Conservation (phyloP, 2,329 filamentous ascomycete species). For the Talaromyces sp. region DNA sequence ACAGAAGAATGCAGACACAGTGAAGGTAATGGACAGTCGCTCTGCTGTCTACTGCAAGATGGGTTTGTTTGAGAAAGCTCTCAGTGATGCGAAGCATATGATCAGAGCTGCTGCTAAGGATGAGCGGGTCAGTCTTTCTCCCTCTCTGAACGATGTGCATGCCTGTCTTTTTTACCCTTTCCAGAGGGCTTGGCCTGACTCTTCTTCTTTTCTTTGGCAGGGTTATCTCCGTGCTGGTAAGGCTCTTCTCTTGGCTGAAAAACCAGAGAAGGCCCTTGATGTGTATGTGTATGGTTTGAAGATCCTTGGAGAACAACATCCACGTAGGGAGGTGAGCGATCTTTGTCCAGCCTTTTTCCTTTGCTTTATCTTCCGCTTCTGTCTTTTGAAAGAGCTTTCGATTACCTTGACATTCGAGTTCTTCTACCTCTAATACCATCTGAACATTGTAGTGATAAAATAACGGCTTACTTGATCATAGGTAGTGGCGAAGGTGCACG, state of each 20-base stretch:
- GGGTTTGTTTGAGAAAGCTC: slow-evolving; percentile 47
- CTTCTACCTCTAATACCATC: not conserved
- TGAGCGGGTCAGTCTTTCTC: slow-evolving; percentile 39
- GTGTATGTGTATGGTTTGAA: slow-evolving; percentile 59
- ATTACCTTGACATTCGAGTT: too few species aligned
- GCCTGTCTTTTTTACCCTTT: not conserved
- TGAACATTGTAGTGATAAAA: not conserved
- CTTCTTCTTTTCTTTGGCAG: slow-evolving; percentile 20
- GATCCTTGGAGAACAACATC: slow-evolving; percentile 43
- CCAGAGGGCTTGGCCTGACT: not conserved
- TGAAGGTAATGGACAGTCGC: slow-evolving; percentile 52
- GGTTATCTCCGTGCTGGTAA: slow-evolving; percentile 57
- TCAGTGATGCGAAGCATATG: slow-evolving; percentile 56
- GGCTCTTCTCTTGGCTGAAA: slow-evolving; percentile 45
- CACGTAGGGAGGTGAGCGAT: slow-evolving; percentile 25
- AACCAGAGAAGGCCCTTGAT: slow-evolving; percentile 51
- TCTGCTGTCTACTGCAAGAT: slow-evolving; percentile 55
- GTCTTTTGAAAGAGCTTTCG: not conserved
- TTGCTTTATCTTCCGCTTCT: not conserved
- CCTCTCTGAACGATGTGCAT: not conserved
- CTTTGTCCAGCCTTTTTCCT: not conserved
- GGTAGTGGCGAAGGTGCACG: slow-evolving; percentile 9
- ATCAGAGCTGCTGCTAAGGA: slow-evolving; percentile 51
- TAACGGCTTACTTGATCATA: not conserved
- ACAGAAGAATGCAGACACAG: slow-evolving; percentile 29